Base-by-base conservation (phyloP, 495 filamentous ascomycete genomes). In the Bathelium albidoporum region DNA sequence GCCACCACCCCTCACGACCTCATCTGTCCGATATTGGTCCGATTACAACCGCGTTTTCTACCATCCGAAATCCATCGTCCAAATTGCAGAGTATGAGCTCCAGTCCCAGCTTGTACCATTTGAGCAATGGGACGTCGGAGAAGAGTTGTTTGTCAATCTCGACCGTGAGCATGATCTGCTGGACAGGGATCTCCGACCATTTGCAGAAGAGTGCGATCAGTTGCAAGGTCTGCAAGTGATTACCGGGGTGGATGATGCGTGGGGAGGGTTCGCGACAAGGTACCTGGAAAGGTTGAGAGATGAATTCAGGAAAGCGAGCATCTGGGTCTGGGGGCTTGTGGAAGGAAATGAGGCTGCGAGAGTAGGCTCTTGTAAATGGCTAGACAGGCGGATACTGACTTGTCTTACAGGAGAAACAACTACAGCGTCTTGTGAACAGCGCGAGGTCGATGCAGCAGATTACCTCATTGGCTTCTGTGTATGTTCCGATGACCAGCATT, bases 31-130 rank as follows among this genome's bases (percentile, higher is more conserved):
- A 32, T 97, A 90, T 77, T 98, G 95, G 92, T 95, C 91, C 16
- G 94, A 98, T 74, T 97, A 89, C 75, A 91, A 88, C 66, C 84
- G 90, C 31, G 80, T 95, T 16, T 97, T 86, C 75, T 97, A 90
- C 72, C 92, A 99, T 71, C 94, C 94, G 1, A 85, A 85, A 43
- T 96, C 91, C 3, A 82, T 95, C 41, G 80, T 96, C 9, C 92
- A 93, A 70, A 75, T 96, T n/a, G 87, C 87, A 68, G 90, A 96
- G 66, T 94, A 89, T 71, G 89, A 93, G 68, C 75, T 95, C 32
- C 83, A 85, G 70, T 90, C 89, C 1, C 78, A 78, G 11, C 74
- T 90, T 14, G 85, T 86, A 81, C 89, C 92, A 0, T 95, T 96
- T 64, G 91, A 96, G 71, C 82, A 85, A 59, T 95, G 87, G 85